Evolutionary conservation across 1,284 basidiomycete genomes (phyloP).

Genomic region (Exobasidium rhododendri): DNA sequence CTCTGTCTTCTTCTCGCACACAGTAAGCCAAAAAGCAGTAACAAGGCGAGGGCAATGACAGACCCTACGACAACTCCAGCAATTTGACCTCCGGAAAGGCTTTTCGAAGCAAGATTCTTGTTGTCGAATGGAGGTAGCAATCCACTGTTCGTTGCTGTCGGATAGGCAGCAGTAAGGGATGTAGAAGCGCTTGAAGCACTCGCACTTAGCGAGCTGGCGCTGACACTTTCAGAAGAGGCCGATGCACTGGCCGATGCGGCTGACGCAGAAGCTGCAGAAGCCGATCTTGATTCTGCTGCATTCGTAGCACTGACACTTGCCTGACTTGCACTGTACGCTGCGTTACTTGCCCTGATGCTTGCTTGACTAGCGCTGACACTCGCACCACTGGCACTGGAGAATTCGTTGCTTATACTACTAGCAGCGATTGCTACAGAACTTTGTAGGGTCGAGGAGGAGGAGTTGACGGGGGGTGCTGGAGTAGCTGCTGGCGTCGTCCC

Average conservation of each 20-base stretch:
- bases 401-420: background rate
- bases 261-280: slow-evolving; percentile 9
- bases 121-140: slow-evolving; percentile 4
- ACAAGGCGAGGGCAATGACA: slow-evolving; percentile 26
- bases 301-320: slow-evolving; percentile 1
- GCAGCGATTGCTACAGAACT: slow-evolving; percentile 3
- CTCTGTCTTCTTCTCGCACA: slow-evolving; percentile 27
- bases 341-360: background rate
- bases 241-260: slow-evolving; percentile 9
- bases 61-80: slow-evolving; percentile 38
- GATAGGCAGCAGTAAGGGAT: background rate
- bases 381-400: background rate
- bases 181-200: slow-evolving; percentile 1
- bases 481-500: background rate
- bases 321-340: background rate
- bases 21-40: slow-evolving; percentile 27
- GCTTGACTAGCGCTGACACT: slow-evolving; percentile 15
- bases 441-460: background rate
- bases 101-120: slow-evolving; percentile 8
- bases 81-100: slow-evolving; percentile 37
- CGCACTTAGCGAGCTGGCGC: background rate
- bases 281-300: slow-evolving; percentile 8
- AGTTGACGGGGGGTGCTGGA: slow-evolving; percentile 1
- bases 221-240: background rate
- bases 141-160: slow-evolving; percentile 1